Evolutionary conservation across 2,329 filamentous ascomycete species (phyloP).

Genomic region (Colletotrichum abscissum): DNA sequence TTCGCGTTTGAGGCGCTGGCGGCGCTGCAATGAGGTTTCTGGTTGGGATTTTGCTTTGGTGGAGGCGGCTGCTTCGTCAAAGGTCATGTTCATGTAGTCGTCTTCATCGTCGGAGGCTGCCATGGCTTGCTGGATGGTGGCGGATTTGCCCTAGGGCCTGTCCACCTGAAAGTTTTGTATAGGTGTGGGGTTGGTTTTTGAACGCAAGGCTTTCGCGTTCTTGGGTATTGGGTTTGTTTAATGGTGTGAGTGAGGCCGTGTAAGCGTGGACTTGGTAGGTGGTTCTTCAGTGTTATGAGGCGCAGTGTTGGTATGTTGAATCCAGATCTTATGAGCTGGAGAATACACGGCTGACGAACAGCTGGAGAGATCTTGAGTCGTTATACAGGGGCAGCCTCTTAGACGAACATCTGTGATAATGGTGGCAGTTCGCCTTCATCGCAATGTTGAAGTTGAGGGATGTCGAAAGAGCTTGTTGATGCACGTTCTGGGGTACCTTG

Average conservation of each 20-base stretch:
- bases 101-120: conserved; percentile 75
- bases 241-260: not conserved
- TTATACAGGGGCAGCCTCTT: not conserved
- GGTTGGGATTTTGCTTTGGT: conserved; percentile 57
- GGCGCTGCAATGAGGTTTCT: conserved; percentile 67
- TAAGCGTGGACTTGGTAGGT: not conserved
- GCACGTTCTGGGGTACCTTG: not conserved
- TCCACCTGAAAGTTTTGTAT: not conserved
- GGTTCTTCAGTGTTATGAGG: not conserved
- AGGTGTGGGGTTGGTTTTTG: not conserved
- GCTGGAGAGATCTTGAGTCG: not conserved
- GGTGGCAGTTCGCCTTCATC: not conserved
- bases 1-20: conserved; percentile 66
- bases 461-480: not conserved
- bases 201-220: too few species aligned
- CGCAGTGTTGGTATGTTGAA: not conserved
- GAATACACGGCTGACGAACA: not conserved
- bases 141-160: too few species aligned
- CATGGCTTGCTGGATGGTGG: not conserved
- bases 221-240: not conserved
- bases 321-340: not conserved
- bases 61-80: conserved; percentile 72
- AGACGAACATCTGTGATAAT: not conserved
- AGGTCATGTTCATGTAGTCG: conserved; percentile 98
- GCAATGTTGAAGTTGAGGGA: not conserved